These are phyloP conservation scores for Grammothele lineata DNA, from an alignment of 768 basidiomycete species.

Conservation along the genomic window DNA sequence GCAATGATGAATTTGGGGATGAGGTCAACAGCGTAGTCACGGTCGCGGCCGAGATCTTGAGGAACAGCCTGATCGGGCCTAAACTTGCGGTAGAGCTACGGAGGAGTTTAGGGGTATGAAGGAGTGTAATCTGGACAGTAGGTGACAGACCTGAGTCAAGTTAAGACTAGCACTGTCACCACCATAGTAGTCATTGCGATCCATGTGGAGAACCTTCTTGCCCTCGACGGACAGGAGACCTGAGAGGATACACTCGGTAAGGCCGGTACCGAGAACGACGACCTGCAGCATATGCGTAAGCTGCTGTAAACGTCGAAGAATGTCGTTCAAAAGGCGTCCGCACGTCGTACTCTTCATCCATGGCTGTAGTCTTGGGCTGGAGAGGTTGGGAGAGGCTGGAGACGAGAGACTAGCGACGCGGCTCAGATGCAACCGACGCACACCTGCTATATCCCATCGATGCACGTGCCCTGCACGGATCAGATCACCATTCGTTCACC, in stretches of 20 bases:
- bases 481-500: slow-evolving; percentile 8
- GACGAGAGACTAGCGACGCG: slow-evolving; percentile 3
- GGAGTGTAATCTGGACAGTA: neutral
- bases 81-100: slow-evolving; percentile 94
- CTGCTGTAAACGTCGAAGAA: too few relatives aligned
- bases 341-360: slow-evolving; percentile 99
- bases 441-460: slow-evolving; percentile 19
- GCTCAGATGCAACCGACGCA: too few relatives aligned
- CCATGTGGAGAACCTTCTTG: slow-evolving; percentile 99
- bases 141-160: slow-evolving; percentile 77
- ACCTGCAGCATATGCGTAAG: slow-evolving; percentile 42
- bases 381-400: slow-evolving; percentile 4
- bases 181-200: slow-evolving; percentile 98
- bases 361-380: slow-evolving; percentile 35
- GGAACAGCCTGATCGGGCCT: slow-evolving; percentile 73
- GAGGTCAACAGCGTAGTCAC: slow-evolving; percentile 97
- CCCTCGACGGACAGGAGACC: slow-evolving; percentile 98
- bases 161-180: slow-evolving; percentile 97
- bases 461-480: slow-evolving; percentile 22
- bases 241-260: slow-evolving; percentile 98
- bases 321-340: too few relatives aligned
- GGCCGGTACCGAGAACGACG: slow-evolving; percentile 91
- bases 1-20: slow-evolving; percentile 99
- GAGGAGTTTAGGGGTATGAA: neutral
- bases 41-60: slow-evolving; percentile 85